phyloP scores from a whole-genome alignment of 202 grass and related monocot species.

The Brachypodium distachyon region DNA sequence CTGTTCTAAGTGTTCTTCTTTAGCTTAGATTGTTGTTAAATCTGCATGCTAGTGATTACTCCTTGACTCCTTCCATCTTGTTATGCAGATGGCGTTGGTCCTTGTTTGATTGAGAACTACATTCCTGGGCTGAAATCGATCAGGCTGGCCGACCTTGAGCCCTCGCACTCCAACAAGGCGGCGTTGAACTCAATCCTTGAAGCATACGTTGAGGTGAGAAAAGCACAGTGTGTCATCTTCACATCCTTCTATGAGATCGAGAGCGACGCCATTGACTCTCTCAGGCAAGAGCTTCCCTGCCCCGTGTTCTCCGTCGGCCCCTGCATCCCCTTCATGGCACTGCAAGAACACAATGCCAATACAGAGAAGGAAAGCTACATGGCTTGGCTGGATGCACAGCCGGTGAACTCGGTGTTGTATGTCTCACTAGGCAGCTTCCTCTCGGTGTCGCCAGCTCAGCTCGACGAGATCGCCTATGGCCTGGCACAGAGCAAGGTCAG shows the following conservation, averaged over 20 bases:
- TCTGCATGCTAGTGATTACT: background rate
- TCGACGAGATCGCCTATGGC: slow-evolving; percentile 57
- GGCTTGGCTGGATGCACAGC: slow-evolving; percentile 56
- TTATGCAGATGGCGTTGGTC: slow-evolving; percentile 25
- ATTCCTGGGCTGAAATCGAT: slow-evolving; percentile 31
- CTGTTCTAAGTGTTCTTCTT: background rate
- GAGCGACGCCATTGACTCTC: slow-evolving; percentile 6
- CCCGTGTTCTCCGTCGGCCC: slow-evolving; percentile 40
- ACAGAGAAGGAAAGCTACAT: slow-evolving; percentile 3
- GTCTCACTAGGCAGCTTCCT: slow-evolving; percentile 78
- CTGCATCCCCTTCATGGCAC: slow-evolving; percentile 33
- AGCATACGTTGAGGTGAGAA: slow-evolving; percentile 19
- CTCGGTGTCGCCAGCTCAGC: slow-evolving; percentile 44
- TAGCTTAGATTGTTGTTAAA: background rate
- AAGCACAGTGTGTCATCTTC: slow-evolving; percentile 52
- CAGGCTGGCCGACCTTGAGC: slow-evolving; percentile 15
- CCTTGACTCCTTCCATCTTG: no score
- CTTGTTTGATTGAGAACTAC: slow-evolving; percentile 36
- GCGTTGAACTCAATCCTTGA: background rate
- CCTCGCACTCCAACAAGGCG: background rate
- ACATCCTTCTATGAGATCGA: slow-evolving; percentile 57
- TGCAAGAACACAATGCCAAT: background rate
- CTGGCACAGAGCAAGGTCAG: slow-evolving; percentile 26
- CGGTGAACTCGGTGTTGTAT: slow-evolving; percentile 37
- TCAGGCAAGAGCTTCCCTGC: slow-evolving; percentile 21